Evolutionary conservation across 2,329 filamentous ascomycete genomes (phyloP), one percentile per base, ranked within the genome.

Genomic region (Graphilbum sp.): DNA sequence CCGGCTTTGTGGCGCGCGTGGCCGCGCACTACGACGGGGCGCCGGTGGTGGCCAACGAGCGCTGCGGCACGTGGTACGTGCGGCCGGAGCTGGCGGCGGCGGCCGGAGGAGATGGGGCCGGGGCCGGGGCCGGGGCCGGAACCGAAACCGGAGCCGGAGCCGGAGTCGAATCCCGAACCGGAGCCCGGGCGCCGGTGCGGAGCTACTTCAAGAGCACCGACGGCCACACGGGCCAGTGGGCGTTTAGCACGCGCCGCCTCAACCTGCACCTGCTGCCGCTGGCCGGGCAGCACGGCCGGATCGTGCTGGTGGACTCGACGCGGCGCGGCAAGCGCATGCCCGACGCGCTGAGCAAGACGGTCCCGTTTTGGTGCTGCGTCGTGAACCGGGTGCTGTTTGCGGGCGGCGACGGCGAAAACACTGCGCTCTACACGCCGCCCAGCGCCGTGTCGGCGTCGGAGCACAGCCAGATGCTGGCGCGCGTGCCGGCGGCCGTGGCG

Each of bases 161-260:
- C n/a, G n/a, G n/a, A n/a, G n/a, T n/a, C n/a, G n/a, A n/a, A n/a
- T n/a, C n/a, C n/a, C n/a, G n/a, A n/a, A n/a, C n/a, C n/a, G n/a
- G n/a, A n/a, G n/a, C n/a, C n/a, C n/a, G n/a, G n/a, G n/a, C n/a
- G n/a, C n/a, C n/a, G n/a, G n/a, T n/a, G n/a, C n/a, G n/a, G n/a
- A n/a, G n/a, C 24, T 98, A 96, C 59, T 98, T 96, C 61, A 98
- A 98, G 66, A 93, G 84, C 58, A 98, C 90, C 2, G 90, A 98
- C 59, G 90, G 90, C 1, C 90, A 98, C 55, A 75, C 77, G 37
- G 78, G 83, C 9, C 77, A 92, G 51, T 98, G 90, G 90, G 72
- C 77, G 43, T 94, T 96, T 53, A 94, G 83, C 57, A 70, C 79
- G 18, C 64, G 90, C 45, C 67, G 90, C 46, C 59, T 96, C 50